phyloP scores from a whole-genome alignment of 2,329 filamentous ascomycete genomes.

The Aspergillus spinulosporus region DNA sequence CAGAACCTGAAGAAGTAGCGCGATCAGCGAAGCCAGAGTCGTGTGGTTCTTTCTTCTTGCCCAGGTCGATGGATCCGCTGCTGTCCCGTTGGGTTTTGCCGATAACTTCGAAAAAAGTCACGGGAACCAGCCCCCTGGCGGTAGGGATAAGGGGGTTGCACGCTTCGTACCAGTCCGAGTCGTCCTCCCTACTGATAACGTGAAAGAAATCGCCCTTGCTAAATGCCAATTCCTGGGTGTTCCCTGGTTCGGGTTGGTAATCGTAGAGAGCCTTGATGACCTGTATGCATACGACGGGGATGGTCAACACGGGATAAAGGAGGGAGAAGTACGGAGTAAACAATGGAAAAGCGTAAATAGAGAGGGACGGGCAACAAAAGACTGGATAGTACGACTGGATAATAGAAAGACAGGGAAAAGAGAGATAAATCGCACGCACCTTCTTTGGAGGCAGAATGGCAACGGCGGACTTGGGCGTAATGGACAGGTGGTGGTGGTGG shows the following conservation, averaged over 20 bases:
- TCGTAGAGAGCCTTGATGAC: constrained; percentile 97
- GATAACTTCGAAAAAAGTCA: constrained; percentile 87
- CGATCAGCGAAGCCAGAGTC: constrained; percentile 83
- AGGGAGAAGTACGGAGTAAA: not conserved
- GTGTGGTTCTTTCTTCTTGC: constrained; percentile 65
- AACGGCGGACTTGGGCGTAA: constrained; percentile 80
- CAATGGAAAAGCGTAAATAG: constrained; percentile 13
- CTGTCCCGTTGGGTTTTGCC: constrained; percentile 92
- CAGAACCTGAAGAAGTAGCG: constrained; percentile 35
- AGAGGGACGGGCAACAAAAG: constrained; percentile 10
- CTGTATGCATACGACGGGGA: constrained; percentile 49
- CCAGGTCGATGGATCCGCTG: constrained; percentile 61
- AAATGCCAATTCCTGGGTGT: constrained; percentile 79
- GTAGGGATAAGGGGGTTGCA: constrained; percentile 86
- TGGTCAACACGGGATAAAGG: constrained; percentile 16
- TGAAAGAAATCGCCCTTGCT: constrained; percentile 96
- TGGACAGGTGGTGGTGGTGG: constrained; percentile 54
- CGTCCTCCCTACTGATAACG: constrained; percentile 93
- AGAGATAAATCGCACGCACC: constrained; percentile 54
- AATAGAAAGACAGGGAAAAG: constrained; percentile 8
- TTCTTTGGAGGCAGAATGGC: constrained; percentile 92
- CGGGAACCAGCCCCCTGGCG: constrained; percentile 87
- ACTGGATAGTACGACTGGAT: constrained; percentile 1
- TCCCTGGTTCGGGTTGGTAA: constrained; percentile 71
- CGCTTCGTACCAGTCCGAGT: constrained; percentile 95